Evolutionary conservation across 495 filamentous ascomycete genomes (phyloP).

Genomic region (Cercophora scortea): DNA sequence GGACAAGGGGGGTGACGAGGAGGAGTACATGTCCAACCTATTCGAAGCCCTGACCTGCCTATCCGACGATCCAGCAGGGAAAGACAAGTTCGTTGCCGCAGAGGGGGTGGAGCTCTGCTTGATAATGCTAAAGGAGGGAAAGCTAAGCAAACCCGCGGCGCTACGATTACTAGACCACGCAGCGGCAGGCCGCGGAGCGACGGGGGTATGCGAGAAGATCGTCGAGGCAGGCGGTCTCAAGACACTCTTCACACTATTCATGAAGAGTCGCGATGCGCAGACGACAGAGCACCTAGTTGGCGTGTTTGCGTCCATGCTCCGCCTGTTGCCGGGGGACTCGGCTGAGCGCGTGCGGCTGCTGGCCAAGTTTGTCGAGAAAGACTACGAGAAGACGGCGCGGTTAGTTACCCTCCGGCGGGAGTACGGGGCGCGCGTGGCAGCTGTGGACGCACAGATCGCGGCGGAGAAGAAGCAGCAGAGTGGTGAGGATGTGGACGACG

Average conservation of each 20-base stretch:
- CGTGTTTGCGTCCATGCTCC: constrained; percentile 79
- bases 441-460: constrained; percentile 59
- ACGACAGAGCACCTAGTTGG: constrained; percentile 80
- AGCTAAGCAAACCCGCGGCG: constrained; percentile 69
- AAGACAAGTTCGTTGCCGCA: constrained; percentile 74
- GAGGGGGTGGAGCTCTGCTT: constrained; percentile 88
- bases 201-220: constrained; percentile 59
- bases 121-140: constrained; percentile 61
- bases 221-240: constrained; percentile 83
- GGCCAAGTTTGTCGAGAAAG: constrained; percentile 92
- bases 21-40: constrained; percentile 89
- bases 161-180: constrained; percentile 82
- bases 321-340: constrained; percentile 69
- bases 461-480: constrained; percentile 34
- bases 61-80: constrained; percentile 67
- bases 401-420: constrained; percentile 64
- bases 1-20: constrained; percentile 76
- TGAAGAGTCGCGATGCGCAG: constrained; percentile 59
- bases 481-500: constrained; percentile 50
- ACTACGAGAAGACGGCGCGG: constrained; percentile 75
- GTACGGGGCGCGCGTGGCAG: constrained; percentile 55
- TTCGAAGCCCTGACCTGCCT: constrained; percentile 79
- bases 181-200: constrained; percentile 18
- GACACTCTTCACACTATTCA: constrained; percentile 77
- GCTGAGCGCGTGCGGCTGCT: constrained; percentile 72